These are phyloP conservation scores for Rhizophora apiculata DNA, from an alignment of 345 rosid species.

Conservation along the genomic window DNA sequence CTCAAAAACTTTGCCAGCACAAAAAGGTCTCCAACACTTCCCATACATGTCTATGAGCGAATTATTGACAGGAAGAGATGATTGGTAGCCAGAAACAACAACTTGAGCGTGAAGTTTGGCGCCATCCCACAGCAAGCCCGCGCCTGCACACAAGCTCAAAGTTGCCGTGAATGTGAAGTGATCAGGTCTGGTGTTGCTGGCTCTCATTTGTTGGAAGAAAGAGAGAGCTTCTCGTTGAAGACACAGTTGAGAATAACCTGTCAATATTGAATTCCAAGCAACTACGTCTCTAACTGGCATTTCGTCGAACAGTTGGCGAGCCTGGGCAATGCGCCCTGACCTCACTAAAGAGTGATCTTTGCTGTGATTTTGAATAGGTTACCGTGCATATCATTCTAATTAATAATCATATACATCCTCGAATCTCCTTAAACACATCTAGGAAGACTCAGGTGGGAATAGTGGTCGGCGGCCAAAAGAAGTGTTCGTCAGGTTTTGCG, in stretches of 20 bases:
- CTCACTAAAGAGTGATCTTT: conserved; percentile 38
- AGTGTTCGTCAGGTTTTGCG: no score
- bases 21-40: conserved; percentile 47
- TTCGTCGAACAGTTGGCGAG: conserved; percentile 71
- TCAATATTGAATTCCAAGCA: conserved; percentile 77
- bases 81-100: conserved; percentile 38
- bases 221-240: conserved; percentile 48
- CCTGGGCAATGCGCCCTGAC: conserved; percentile 42
- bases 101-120: conserved; percentile 46
- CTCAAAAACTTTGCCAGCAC: conserved; percentile 57
- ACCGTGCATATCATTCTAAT: conserved; percentile 11
- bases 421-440: no score
- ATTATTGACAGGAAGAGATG: conserved; percentile 51
- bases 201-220: conserved; percentile 46
- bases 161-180: conserved; percentile 63
- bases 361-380: conserved; percentile 42
- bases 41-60: conserved; percentile 78
- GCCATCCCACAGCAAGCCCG: conserved; percentile 40
- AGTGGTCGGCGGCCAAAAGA: no score
- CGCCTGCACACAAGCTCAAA: conserved; percentile 50
- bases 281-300: conserved; percentile 52
- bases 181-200: conserved; percentile 38
- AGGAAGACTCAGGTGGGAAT: no score
- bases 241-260: conserved; percentile 59
- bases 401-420: not conserved